Evolutionary conservation across 108 stramenopile species (phyloP).

Genomic region (Discostella stelligeroides): DNA sequence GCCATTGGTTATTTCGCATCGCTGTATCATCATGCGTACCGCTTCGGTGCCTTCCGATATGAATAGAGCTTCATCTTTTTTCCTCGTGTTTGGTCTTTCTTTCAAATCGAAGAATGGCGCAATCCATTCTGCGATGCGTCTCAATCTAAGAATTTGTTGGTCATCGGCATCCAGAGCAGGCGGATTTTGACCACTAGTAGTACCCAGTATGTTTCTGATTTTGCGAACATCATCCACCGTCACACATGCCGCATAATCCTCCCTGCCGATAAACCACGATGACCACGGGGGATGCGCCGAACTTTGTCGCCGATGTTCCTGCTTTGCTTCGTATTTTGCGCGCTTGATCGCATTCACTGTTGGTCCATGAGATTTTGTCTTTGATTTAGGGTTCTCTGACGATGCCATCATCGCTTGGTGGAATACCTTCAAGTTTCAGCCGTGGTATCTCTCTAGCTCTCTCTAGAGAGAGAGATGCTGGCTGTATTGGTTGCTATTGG

Average conservation of each 20-base stretch:
- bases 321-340: slow-evolving; percentile 53
- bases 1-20: slow-evolving; percentile 27
- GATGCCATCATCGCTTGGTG: slow-evolving; percentile 2
- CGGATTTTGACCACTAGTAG: no score
- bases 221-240: slow-evolving; percentile 37
- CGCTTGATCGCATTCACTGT: slow-evolving; percentile 49
- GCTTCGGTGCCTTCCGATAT: slow-evolving; percentile 82
- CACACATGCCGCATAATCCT: slow-evolving; percentile 38
- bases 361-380: slow-evolving; percentile 33
- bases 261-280: slow-evolving; percentile 27
- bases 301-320: slow-evolving; percentile 30
- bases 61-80: slow-evolving; percentile 46
- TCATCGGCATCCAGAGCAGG: not conserved
- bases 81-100: slow-evolving; percentile 16
- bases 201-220: slow-evolving; percentile 22
- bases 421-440: no score
- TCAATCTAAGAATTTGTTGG: slow-evolving; percentile 13
- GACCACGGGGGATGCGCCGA: slow-evolving; percentile 2
- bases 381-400: slow-evolving; percentile 1
- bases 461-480: no score
- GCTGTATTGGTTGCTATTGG: no score
- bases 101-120: slow-evolving; percentile 55
- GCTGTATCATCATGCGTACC: slow-evolving; percentile 68
- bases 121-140: slow-evolving; percentile 46
- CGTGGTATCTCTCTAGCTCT: no score